These are phyloP conservation scores for Nymphaea thermarum DNA, from an alignment of 164 flowering plant genomes.

Conservation along the genomic window DNA sequence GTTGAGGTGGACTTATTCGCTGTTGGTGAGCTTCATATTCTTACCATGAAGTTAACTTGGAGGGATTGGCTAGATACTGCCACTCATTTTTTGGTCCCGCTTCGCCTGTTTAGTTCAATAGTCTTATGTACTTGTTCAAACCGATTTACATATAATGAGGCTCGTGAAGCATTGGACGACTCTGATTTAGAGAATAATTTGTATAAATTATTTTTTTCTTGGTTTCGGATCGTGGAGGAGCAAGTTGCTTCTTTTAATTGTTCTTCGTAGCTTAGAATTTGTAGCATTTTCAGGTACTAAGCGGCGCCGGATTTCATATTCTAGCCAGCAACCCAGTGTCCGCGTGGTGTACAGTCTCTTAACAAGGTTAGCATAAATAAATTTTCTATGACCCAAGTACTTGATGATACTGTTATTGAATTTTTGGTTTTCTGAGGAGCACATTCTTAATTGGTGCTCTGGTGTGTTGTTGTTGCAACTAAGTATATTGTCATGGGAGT, in stretches of 20 bases:
- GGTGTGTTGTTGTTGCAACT: background rate
- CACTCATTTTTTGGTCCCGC: background rate
- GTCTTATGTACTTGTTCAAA: too few relatives aligned
- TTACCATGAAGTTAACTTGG: background rate
- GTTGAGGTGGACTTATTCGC: background rate
- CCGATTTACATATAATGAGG: too few relatives aligned
- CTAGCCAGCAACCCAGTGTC: slow-evolving; percentile 60
- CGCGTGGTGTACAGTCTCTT: slow-evolving; percentile 47
- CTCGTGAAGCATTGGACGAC: too few relatives aligned
- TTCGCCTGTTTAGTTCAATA: too few relatives aligned
- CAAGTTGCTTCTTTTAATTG: too few relatives aligned
- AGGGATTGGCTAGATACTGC: background rate
- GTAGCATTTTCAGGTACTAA: slow-evolving; percentile 38
- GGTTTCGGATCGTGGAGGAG: too few relatives aligned
- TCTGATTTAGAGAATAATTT: too few relatives aligned
- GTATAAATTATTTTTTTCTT: too few relatives aligned
- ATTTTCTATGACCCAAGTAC: background rate
- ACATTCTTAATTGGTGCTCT: background rate
- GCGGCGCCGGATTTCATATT: slow-evolving; percentile 44
- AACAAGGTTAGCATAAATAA: slow-evolving; percentile 43
- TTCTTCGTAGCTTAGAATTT: too few relatives aligned
- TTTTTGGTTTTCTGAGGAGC: background rate
- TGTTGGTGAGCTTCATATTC: background rate
- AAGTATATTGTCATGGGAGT: too few relatives aligned
- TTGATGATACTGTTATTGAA: background rate